Base-by-base conservation (phyloP, 2,329 filamentous ascomycete species). In the Penicillium sp. region DNA sequence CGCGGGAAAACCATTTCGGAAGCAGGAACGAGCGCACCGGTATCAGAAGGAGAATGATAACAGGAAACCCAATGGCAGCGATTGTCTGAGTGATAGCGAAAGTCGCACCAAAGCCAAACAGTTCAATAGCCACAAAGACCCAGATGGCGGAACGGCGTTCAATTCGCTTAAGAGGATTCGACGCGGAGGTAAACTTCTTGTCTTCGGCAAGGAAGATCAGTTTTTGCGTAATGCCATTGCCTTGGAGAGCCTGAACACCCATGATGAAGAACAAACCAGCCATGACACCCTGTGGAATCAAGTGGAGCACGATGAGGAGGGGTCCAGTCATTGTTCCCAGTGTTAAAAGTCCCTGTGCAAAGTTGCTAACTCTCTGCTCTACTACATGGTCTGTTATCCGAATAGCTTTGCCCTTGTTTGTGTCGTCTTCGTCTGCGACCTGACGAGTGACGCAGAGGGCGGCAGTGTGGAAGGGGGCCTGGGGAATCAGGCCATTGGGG, bases 31-130 rank as follows among this genome's bases (percentile, higher is more conserved):
- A 83, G 9, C 89, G 81, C 2, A 87, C 74, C 0, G 89, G 89
- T 25, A 91, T 86, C 5, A 91, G 78, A 16, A 84, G 73, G 47
- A 91, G 75, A 67, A 92, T 91, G 61, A 91, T 83, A 36, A 91
- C 81, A 9, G 90, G 90, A 64, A 92, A 93, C 0, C 90, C 90
- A 11, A 93, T 89, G 2, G 90, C 90, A 3, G 89, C 90, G 49
- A 92, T 87, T 0, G 90, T 92, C 75, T 93, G 87, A 0, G 90
- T 92, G 66, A 92, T 90, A 58, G 90, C 89, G 71, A 93, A 92
- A 0, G 90, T 93, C 23, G 87, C 89, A 3, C 81, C 89, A 65
- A 92, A 92, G 0, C 85, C 88, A 43, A 87, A 25, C 4, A 92
- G 75, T 73, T 92, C 86, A 34, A 91, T 73, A 8, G 74, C 75